Conservation (phyloP, 192 early-diverging fungal species). For the Backusella liffmaniae region DNA sequence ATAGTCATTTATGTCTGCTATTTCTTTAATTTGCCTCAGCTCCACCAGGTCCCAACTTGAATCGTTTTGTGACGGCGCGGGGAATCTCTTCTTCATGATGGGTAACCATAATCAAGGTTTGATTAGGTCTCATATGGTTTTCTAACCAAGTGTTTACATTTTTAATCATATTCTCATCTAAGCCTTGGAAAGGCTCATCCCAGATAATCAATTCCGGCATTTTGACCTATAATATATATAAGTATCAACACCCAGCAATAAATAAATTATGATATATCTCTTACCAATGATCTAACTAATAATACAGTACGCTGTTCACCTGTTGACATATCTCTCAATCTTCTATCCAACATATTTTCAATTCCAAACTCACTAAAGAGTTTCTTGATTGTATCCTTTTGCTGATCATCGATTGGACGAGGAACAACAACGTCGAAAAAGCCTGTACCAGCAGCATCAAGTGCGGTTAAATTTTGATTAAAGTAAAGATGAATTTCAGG, state of each 20-base stretch:
- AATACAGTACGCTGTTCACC: slow-evolving; percentile 56
- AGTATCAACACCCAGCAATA: not conserved
- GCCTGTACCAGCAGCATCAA: slow-evolving; percentile 42
- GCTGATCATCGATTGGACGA: slow-evolving; percentile 5
- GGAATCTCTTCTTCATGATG: slow-evolving; percentile 60
- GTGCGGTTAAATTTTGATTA: slow-evolving; percentile 31
- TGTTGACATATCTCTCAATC: slow-evolving; percentile 35
- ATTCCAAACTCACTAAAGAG: slow-evolving; percentile 31
- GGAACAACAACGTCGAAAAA: slow-evolving; percentile 41
- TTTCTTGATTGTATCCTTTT: slow-evolving; percentile 1
- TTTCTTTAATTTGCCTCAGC: slow-evolving; percentile 3
- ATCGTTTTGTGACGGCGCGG: slow-evolving; percentile 24
- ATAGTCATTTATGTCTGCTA: not conserved
- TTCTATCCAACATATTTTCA: slow-evolving; percentile 16
- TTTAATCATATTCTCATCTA: slow-evolving; percentile 45
- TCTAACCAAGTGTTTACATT: slow-evolving; percentile 44
- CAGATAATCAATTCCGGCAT: slow-evolving; percentile 44
- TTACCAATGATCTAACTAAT: slow-evolving; percentile 43
- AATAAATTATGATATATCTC: not conserved
- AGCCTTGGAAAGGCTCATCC: slow-evolving; percentile 62
- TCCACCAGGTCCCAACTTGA: slow-evolving; percentile 19
- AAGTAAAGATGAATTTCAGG: slow-evolving; percentile 63
- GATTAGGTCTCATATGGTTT: slow-evolving; percentile 37
- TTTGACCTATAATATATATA: slow-evolving; percentile 34
- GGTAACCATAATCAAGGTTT: slow-evolving; percentile 55